These are phyloP conservation scores for Alternaria panax DNA, from an alignment of 2,329 filamentous ascomycete species.

Conservation along the genomic window DNA sequence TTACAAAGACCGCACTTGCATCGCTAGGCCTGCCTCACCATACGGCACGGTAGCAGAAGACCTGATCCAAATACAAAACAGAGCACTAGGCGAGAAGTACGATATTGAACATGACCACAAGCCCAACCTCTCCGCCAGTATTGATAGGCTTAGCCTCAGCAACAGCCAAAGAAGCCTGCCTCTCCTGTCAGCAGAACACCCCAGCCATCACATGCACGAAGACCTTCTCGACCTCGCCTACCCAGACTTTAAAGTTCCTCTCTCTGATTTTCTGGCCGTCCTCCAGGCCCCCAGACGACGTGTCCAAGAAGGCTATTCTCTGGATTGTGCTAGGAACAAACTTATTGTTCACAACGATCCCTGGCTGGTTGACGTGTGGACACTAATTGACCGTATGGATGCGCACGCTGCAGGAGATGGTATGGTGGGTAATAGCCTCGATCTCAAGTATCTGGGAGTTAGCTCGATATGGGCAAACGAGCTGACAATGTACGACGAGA, in stretches of 20 bases:
- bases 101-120: conserved; percentile 29
- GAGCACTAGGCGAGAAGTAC: conserved; percentile 38
- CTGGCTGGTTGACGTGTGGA: conserved; percentile 82
- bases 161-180: conserved; percentile 41
- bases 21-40: conserved; percentile 40
- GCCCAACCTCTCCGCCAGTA: conserved; percentile 35
- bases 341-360: conserved; percentile 73
- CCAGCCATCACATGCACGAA: conserved; percentile 48
- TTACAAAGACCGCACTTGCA: conserved; percentile 41
- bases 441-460: conserved; percentile 79
- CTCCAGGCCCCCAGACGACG: conserved; percentile 57
- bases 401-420: conserved; percentile 69
- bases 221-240: conserved; percentile 47
- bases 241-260: conserved; percentile 41
- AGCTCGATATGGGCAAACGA: conserved; percentile 74
- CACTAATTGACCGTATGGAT: conserved; percentile 73
- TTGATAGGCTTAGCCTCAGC: conserved; percentile 44
- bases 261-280: conserved; percentile 46
- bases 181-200: conserved; percentile 34
- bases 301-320: conserved; percentile 63
- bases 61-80: conserved; percentile 42
- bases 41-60: conserved; percentile 47
- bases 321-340: conserved; percentile 70
- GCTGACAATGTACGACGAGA: conserved; percentile 61
- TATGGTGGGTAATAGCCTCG: conserved; percentile 73